A percentile compares a stretch with the other conserved stretches of the same genome.
Conservation (phyloP, 116 monocot genomes). For the Cymodocea nodosa region DNA sequence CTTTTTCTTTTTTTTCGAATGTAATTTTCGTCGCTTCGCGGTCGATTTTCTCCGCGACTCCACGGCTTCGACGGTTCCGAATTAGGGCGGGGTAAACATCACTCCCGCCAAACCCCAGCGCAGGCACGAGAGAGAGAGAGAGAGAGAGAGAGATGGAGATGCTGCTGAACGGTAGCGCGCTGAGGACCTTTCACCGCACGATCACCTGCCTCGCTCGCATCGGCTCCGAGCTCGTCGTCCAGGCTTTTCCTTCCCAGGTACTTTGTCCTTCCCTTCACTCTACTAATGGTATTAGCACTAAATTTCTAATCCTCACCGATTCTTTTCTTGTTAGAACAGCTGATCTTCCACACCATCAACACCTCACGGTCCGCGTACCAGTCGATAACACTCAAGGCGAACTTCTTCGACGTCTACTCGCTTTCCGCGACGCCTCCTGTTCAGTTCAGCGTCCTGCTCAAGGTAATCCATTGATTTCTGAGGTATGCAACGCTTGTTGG, state of each 20-base stretch:
- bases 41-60: no score
- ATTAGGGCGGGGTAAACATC: no score
- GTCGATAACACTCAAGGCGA: conserved; percentile 42
- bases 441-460: conserved; percentile 75
- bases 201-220: conserved; percentile 79
- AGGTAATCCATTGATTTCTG: conserved; percentile 10
- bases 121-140: no score
- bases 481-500: neutral
- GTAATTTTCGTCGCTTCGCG: no score
- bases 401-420: conserved; percentile 58
- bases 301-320: neutral
- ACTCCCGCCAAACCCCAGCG: no score
- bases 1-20: no score
- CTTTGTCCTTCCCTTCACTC: neutral
- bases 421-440: conserved; percentile 28
- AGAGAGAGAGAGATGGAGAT: conserved; percentile 47
- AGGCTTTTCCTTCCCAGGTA: conserved; percentile 45
- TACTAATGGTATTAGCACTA: no score
- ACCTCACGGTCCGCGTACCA: conserved; percentile 92
- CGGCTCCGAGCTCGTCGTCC: conserved; percentile 82
- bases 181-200: conserved; percentile 70
- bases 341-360: conserved; percentile 80
- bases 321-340: conserved; percentile 13
- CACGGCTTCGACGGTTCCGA: no score
- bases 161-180: conserved; percentile 58